Percentiles rank a stretch among this genome's conserved stretches.
Conservation (phyloP, 129 eudicot species). For the Flaveria ramosissima region DNA sequence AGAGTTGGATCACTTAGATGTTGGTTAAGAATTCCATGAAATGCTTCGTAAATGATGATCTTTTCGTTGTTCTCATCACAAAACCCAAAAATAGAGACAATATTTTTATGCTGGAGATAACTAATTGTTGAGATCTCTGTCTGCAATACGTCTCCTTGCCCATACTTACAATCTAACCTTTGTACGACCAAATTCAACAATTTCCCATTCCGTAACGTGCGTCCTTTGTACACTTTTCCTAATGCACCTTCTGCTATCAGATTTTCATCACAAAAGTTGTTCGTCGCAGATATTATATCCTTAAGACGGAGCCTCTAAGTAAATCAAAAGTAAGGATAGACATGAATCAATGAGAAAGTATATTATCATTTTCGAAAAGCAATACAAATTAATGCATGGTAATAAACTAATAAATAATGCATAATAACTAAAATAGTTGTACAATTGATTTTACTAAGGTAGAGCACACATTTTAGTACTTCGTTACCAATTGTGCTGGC, state of each 20-base stretch:
- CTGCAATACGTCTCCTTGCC: background rate
- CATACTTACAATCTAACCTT: background rate
- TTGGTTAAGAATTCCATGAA: background rate
- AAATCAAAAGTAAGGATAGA: background rate
- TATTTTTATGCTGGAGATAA: background rate
- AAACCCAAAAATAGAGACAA: background rate
- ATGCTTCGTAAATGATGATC: background rate
- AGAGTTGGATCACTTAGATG: background rate
- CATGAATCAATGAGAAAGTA: background rate
- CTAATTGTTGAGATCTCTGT: background rate
- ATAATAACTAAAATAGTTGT: too few species aligned
- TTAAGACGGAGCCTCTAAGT: background rate
- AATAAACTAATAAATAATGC: too few species aligned
- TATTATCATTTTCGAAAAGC: too few species aligned
- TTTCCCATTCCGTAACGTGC: background rate
- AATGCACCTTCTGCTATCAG: background rate
- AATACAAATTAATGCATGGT: too few species aligned
- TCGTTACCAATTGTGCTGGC: too few species aligned
- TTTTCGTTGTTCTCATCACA: background rate
- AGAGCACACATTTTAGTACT: too few species aligned
- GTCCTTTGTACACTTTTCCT: background rate
- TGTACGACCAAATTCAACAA: background rate
- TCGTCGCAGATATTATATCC: background rate
- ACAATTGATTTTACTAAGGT: too few species aligned
- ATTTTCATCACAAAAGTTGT: background rate